Base-by-base conservation (phyloP, 768 basidiomycete genomes). In the Rossbeevera mucosa region DNA sequence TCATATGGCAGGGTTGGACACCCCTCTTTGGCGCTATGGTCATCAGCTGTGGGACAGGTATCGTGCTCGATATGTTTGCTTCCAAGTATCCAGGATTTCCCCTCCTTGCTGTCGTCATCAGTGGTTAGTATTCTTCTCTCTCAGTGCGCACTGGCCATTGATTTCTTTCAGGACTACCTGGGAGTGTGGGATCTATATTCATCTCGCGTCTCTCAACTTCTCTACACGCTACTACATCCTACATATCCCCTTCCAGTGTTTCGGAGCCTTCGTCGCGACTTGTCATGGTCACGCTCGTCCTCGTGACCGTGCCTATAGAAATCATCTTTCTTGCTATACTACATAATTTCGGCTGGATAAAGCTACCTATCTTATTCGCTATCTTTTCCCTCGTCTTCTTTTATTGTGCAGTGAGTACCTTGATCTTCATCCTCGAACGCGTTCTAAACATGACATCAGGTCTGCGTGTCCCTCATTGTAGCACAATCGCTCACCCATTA, bases 21-120 rank as follows among this genome's bases (percentile, higher is more conserved):
- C 94, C 96, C 0, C 76, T 98, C 2, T 85, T 96, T 51, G 82
- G 82, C n/a, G 91, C 92, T 6, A 93, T 95, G 91, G 67, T 81
- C 41, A 90, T 95, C 60, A 87, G 84, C 60, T 88, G 84, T 52
- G 91, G 82, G 0, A 89, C 95, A 0, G 96, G 96, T 0, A 85
- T 97, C 56, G 87, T 97, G 0, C 81, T 99, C 9, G 93, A 97
- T 61, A 78, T 80, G 44, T 96, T 94, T 57, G 94, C 95, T 6
- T 85, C 83, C 57, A 76, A 81, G 30, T 98, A 92, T 59, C 80
- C 86, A 51, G 94, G 91, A 2, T 98, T 90, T 63, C 92, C 89
- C 0, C 70, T 97, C 0, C 75, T 99, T 13, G 87, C 90, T 1
- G 81, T 94, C 12, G 90, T 92, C 3, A 88, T 96, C 55, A 90